Evolutionary conservation across 305 asterid species (phyloP), one percentile per base, ranked within the genome.

Genomic region (Ilex paraguariensis): DNA sequence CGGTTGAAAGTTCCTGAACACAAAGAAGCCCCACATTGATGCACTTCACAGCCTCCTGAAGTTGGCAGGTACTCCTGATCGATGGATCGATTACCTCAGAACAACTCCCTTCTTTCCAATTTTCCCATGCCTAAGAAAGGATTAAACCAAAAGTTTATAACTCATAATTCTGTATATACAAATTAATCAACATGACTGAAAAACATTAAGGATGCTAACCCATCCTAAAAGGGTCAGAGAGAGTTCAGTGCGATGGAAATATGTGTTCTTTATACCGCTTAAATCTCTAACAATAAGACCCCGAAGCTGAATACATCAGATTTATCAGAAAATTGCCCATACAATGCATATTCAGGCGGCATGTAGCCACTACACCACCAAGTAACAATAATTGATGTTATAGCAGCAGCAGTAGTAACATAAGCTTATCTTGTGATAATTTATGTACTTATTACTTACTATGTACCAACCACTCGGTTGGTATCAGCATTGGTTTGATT

Each of bases 401-500:
- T 15, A 51, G 58, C 31, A n/a, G 28, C 28, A 21, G 28, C 28
- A 21, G 2, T 14, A 14, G 48, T 9, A 39, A 63, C 13, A 10
- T 30, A 40, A 17, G 21, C 44, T 51, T 7, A 21, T 10, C 4
- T 33, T 13, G 54, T 31, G 67, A 40, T 63, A 54, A 5, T 15
- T 16, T 5, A 39, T 15, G 4, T 60, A 1, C 10, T 1, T 44
- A 13, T 5, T 39, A 67, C 78, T 73, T 64, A 73, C 78, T 32
- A 31, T 55, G 74, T 73, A 13, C 78, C 78, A 9, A 56, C 71
- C 12, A 48, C 61, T 16, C 68, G 45, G 30, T 54, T 73, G 15
- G 78, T 73, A 54, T 30, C 61, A 36, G 71, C 78, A 15, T 66
- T 63, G 12, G 31, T 52, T 55, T 64, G 68, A 60, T 68, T 63